Evolutionary conservation across 2,329 filamentous ascomycete species (phyloP), one percentile per base, ranked within the genome.

Genomic region (Epicoccum nigrum): DNA sequence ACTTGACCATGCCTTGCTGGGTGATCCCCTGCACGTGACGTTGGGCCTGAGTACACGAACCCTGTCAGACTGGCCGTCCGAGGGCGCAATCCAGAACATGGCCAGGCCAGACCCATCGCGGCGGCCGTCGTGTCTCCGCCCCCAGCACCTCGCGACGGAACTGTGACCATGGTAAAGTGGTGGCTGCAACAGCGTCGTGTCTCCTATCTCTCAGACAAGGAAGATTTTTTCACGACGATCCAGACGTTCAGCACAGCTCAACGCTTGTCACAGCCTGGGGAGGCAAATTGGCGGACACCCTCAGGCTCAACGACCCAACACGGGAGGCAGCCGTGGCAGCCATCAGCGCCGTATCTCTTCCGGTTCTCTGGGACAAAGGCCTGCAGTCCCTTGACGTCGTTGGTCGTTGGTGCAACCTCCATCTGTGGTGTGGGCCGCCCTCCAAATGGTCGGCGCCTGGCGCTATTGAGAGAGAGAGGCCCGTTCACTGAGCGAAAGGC

Each of bases 171-270:
- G 32, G 57, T 45, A 58, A 56, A 33, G 40, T 43, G 51, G 42
- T 48, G 50, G 51, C 45, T 47, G 47, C 38, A 47, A 30, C 43
- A 48, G 54, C 54, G 23, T 38, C 38, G 33, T 46, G 52, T 44
- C 40, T 59, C 42, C 47, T 50, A 49, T 58, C 41, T 56, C 41
- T 30, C 49, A 56, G 44, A 48, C 60, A 47, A 64, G 55, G 55
- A 60, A 63, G 58, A 63, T 41, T 56, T 64, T 64, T 64, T 62
- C 55, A 40, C 55, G 45, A 45, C 43, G 55, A 64, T 59, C 50
- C 55, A 62, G 54, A 56, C 41, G 49, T 45, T 25, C 54, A 56
- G n/a, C 28, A 44, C 43, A 17, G 19, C 49, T 44, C 43, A 47
- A 44, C 43, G 39, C 49, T 43, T 47, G 42, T 23, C 43, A 56